Base-by-base conservation (phyloP, 192 early-diverging fungal genomes). In the Dissophora ornata region DNA sequence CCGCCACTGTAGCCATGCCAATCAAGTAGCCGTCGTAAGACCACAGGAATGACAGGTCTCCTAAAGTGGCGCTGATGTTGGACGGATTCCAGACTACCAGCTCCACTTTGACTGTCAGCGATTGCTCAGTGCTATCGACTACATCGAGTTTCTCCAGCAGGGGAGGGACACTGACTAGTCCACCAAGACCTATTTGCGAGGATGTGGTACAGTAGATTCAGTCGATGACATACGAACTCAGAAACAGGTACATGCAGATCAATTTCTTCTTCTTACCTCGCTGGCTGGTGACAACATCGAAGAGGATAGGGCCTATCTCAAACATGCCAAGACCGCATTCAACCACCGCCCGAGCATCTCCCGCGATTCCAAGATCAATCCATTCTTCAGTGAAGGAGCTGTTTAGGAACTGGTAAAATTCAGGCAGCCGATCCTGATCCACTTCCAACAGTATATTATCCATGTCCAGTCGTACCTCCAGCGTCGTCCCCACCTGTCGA, bases 221-320 rank as follows among this genome's bases (percentile, higher is more conserved):
- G 7, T 5, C 12, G 5, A 38, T 12, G 36, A 12, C 5, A 38
- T 38, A 38, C 12, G 7, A 38, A 12, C 7, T 38, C 4, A 45
- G 44, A 9, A 10, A 45, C 9, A 9, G 18, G 44, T 4, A 5
- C n/a, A n/a, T n/a, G 18, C 36, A 9, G 7, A 6, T 38, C 36
- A 15, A 19, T 40, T 40, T n/a, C 22, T 34, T 9, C n/a, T n/a
- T 22, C n/a, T 61, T 56, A 67, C 73, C 73, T 57, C 50, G 52
- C 52, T 77, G 73, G 6, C 19, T 51, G 10, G 59, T 67, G 13
- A 61, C 25, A 16, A 77, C 73, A 13, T 77, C 59, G 36, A 77
- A 77, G 16, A 58, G 30, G 9, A 77, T 77, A 1, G 73, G 73
- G 11, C 73, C 73, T 21, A 77, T 57, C 52, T 77, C 73, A 57